These are phyloP conservation scores for Cladosporium sp. DNA, from an alignment of 2,329 filamentous ascomycete genomes.

Conservation along the genomic window DNA sequence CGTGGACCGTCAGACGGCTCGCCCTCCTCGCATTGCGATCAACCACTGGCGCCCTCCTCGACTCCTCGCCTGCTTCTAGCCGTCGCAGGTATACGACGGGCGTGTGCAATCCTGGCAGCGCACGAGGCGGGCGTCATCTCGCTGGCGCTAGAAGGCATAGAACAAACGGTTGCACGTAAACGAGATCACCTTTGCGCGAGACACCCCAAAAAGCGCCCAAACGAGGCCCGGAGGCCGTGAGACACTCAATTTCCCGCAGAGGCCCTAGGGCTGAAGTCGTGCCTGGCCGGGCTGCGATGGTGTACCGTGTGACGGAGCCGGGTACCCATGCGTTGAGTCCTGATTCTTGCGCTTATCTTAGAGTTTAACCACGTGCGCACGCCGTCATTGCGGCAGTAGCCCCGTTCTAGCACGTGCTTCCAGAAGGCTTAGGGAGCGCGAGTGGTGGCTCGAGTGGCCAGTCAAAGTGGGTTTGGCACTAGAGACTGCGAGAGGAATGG, in stretches of 20 bases:
- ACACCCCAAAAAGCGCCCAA: background rate
- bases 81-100: constrained; percentile 1
- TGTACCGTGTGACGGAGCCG: constrained; percentile 8
- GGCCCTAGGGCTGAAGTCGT: constrained; percentile 15
- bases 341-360: background rate
- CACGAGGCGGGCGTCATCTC: constrained; percentile 9
- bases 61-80: constrained; percentile 3
- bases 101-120: background rate
- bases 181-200: background rate
- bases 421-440: constrained; percentile 6
- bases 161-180: constrained; percentile 1
- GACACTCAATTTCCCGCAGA: constrained; percentile 13
- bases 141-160: constrained; percentile 11
- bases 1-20: background rate
- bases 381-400: constrained; percentile 14
- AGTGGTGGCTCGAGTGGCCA: background rate
- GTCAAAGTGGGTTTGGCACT: constrained; percentile 4
- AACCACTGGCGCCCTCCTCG: background rate
- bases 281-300: constrained; percentile 6
- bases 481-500: background rate
- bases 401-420: constrained; percentile 13
- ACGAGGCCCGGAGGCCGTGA: background rate
- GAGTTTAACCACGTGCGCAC: constrained; percentile 13
- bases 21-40: background rate
- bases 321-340: constrained; percentile 9